Evolutionary conservation across 1,284 basidiomycete species (phyloP), one percentile per base, ranked within the genome.

Genomic region (Heterobasidion occidentale): DNA sequence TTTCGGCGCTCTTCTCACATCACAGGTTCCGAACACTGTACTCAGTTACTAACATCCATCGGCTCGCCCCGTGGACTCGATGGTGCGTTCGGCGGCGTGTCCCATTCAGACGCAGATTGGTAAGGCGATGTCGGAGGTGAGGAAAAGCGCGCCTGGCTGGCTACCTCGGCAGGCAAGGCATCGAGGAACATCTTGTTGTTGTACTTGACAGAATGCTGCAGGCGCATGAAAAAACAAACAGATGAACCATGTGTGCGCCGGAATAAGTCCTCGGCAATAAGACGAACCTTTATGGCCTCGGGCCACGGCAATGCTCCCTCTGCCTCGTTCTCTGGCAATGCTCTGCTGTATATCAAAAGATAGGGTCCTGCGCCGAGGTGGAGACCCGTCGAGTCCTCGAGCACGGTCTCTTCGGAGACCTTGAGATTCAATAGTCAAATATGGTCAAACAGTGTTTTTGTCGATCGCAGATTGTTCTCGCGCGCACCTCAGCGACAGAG

Each of bases 301-400:
- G 75, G 75, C 76, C 77, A 77, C 3, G 68, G 65, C 4, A 70
- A 54, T 1, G 61, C 62, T n/a, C 47, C 57, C 48, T 63, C 59
- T 52, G 65, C 64, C 19, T 68, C 64, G 11, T 64, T 63, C 33
- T 77, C 74, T 7, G 75, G 65, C 2, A 80, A 55, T 20, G 75
- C 72, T 15, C 78, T 77, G 58, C 83, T 86, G 68, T 91, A 91
- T 42, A 91, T 68, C 20, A 90, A 71, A 62, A 90, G 69, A 67
- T 85, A 89, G 0, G 89, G 87, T 0, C 89, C 88, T 11, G 86
- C 84, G 15, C 80, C 77, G 7, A 90, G 75, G 63, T 89, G 87
- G 19, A 90, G 68, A 0, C 89, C 88, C 2, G 79, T 74, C 3
- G 80, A 69, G 59, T 91, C 89, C 7, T 75, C 79, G 17, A 90